Evolutionary conservation across 768 basidiomycete genomes (phyloP).

Genomic region (Leucosporidium creatinivorum): DNA sequence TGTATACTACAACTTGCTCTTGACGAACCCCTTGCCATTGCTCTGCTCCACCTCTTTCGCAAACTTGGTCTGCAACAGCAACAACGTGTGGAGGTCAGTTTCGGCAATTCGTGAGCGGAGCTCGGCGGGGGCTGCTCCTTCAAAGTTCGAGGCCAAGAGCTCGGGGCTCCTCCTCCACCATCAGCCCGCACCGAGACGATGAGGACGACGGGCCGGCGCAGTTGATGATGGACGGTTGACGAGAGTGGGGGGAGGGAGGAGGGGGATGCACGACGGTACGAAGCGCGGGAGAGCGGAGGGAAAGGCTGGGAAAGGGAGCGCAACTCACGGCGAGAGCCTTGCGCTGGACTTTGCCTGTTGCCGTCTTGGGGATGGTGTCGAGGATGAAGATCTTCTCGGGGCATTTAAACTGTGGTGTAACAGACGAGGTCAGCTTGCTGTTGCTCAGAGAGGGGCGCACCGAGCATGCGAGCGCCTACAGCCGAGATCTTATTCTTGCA

Average conservation of each 20-base stretch:
- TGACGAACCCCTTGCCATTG: background rate
- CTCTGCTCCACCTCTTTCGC: slow-evolving; percentile 4
- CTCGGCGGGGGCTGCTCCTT: no score
- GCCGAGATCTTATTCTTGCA: slow-evolving; percentile 9
- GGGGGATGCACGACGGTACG: no score
- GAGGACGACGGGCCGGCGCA: no score
- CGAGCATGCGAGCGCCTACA: slow-evolving; percentile 5
- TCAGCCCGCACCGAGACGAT: no score
- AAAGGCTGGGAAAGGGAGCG: background rate
- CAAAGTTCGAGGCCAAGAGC: no score
- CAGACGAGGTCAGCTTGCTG: background rate
- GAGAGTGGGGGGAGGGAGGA: no score
- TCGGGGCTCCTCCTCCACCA: no score
- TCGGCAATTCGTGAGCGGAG: no score
- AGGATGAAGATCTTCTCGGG: slow-evolving; percentile 32
- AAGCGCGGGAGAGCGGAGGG: no score
- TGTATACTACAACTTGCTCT: background rate
- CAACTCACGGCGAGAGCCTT: slow-evolving; percentile 30
- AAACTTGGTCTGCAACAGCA: slow-evolving; percentile 3
- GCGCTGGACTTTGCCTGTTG: slow-evolving; percentile 36
- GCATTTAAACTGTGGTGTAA: slow-evolving; percentile 29
- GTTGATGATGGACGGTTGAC: no score
- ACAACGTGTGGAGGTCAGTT: background rate
- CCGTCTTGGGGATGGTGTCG: slow-evolving; percentile 35
- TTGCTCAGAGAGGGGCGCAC: background rate